Base-by-base conservation (phyloP, 192 early-diverging fungal genomes). In the Chytriomyces sp. region DNA sequence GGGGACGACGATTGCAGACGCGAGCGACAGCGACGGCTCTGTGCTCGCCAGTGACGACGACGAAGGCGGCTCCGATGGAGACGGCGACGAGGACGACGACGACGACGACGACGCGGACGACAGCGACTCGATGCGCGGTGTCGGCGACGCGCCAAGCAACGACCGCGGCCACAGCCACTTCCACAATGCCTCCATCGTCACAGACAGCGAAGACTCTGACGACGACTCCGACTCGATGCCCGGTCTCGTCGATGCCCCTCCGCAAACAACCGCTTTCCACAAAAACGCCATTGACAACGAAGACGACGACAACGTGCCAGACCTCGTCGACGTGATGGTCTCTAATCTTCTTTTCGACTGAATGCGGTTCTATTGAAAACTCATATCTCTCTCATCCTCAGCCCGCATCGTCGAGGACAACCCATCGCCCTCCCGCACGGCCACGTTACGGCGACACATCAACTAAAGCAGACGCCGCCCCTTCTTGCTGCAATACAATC, bases 141-240 rank as follows among this genome's bases (percentile, higher is more conserved):
- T 28, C 14, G 22, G 28, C 14, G 28, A 26, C 44, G 17, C 1
- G 56, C 56, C 14, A 14, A 28, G 56, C 30, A 28, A 30, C 14
- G 22, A 28, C 22, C 30, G 28, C 5, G 14, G 22, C 14, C 12
- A 58, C 22, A 30, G n/a, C 4, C 30, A 5, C 3, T 3, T 4
- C n/a, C n/a, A 58, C 12, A 26, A 2, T 14, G 14, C 17, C 22
- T 12, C 12, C 17, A 25, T n/a, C 33, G 59, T 17, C 34, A n/a
- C 22, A 34, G 59, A 36, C 26, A 34, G 32, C 12, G 28, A 61
- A 8, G 59, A 61, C 19, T 22, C 22, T 36, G 59, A 56, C 1
- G 54, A 56, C 30, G 54, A 61, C 59, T 49, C 44, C 22, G 44
- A 49, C 14, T 49, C 44, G 22, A 61, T 61, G 59, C 59, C 59